phyloP scores from a whole-genome alignment of 1,284 basidiomycete genomes.

The Caloboletus inedulis region DNA sequence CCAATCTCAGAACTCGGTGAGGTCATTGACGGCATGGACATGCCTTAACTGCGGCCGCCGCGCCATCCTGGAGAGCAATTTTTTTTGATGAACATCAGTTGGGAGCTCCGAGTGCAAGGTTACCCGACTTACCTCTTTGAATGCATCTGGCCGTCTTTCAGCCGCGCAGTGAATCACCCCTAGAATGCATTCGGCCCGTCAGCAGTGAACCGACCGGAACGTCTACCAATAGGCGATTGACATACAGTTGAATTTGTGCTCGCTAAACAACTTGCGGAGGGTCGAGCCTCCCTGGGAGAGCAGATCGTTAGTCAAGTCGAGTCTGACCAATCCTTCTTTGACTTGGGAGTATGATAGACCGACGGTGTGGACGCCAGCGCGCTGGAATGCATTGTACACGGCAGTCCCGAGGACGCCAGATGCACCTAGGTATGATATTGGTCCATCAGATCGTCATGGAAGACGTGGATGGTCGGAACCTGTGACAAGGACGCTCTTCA shows the following conservation, averaged over 20 bases:
- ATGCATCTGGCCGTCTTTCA: conserved; percentile 79
- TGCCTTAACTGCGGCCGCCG: conserved; percentile 61
- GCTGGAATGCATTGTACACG: conserved; percentile 58
- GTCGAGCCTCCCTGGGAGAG: conserved; percentile 44
- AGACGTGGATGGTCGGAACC: conserved; percentile 32
- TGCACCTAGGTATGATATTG: conserved; percentile 49
- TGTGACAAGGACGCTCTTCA: conserved; percentile 50
- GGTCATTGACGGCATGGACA: conserved; percentile 10
- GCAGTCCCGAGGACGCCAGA: conserved; percentile 75
- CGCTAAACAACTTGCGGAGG: conserved; percentile 39
- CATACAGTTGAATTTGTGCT: conserved; percentile 65
- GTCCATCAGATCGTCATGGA: conserved; percentile 10
- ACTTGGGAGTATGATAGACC: conserved; percentile 65
- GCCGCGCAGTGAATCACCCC: conserved; percentile 86
- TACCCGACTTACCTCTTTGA: conserved; percentile 57
- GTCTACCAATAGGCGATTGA: neutral
- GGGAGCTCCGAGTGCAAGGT: neutral
- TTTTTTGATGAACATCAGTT: conserved; percentile 3
- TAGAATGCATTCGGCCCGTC: conserved; percentile 28
- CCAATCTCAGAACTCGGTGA: neutral
- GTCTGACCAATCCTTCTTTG: conserved; percentile 47
- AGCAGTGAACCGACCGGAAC: neutral
- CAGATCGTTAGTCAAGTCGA: conserved; percentile 57
- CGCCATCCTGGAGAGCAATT: conserved; percentile 43
- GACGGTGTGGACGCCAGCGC: conserved; percentile 43